phyloP scores from a whole-genome alignment of 2,329 filamentous ascomycete species.

The Coleophoma cylindrospora region DNA sequence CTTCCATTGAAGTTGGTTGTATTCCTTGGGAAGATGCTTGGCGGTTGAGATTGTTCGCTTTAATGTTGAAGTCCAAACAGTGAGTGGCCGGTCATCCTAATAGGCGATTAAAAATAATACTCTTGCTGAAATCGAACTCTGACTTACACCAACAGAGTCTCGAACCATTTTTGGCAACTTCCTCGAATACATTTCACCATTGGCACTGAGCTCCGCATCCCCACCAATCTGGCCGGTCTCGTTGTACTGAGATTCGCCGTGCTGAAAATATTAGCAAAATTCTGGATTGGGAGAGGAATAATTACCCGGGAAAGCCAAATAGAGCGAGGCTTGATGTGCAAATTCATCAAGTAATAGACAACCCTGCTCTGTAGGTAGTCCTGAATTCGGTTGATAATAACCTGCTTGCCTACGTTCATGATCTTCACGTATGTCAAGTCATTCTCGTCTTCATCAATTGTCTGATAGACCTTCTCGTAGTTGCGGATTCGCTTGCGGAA shows the following conservation, averaged over 20 bases:
- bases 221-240: slow-evolving; percentile 87
- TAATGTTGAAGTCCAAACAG: slow-evolving; percentile 71
- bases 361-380: slow-evolving; percentile 95
- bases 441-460: slow-evolving; percentile 83
- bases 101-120: not conserved
- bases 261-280: slow-evolving; percentile 43
- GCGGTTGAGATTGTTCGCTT: slow-evolving; percentile 89
- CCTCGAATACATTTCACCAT: slow-evolving; percentile 81
- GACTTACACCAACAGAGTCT: slow-evolving; percentile 76
- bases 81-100: slow-evolving; percentile 53
- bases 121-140: not conserved
- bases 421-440: slow-evolving; percentile 94
- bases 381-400: slow-evolving; percentile 96
- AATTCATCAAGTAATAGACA: slow-evolving; percentile 97
- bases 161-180: slow-evolving; percentile 80
- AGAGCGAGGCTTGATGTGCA: slow-evolving; percentile 93
- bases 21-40: slow-evolving; percentile 71
- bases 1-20: slow-evolving; percentile 98
- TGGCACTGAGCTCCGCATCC: slow-evolving; percentile 78
- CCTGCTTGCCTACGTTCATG: slow-evolving; percentile 91
- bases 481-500: slow-evolving; percentile 93
- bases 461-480: slow-evolving; percentile 96
- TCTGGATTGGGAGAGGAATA: slow-evolving; percentile 13
- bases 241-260: slow-evolving; percentile 93
- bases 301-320: slow-evolving; percentile 92